Base-by-base conservation (phyloP, 345 rosid species). In the Salix suchowensis region DNA sequence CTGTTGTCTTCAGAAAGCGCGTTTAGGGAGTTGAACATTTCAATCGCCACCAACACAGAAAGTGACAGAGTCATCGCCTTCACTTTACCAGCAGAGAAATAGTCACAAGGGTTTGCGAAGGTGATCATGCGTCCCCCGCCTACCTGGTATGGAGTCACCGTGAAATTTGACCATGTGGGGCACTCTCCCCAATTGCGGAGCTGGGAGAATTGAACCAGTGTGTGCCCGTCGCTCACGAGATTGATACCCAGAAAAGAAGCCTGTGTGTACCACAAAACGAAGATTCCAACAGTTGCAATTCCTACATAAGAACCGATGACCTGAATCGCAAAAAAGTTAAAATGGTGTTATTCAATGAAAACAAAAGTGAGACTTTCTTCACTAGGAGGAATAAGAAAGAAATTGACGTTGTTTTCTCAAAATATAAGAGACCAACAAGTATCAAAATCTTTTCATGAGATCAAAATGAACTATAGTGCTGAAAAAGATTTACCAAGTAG, bases 291-390 rank as follows among this genome's bases (percentile, higher is more conserved):
- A 16, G 97, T 94, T 10, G 98, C 98, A n/a, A 92, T 80, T 77
- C 97, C 98, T 85, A 94, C 97, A 44, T 94, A 94, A 69, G 88
- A 84, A 82, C 97, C 97, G 36, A 94, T 87, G 69, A 92, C 91
- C 95, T 91, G 89, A 80, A 80, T 77, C 18, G 44, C 68, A 64
- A 34, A 79, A 15, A 65, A 65, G 78, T 23, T 37, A 18, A 26
- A 42, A 36, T 34, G 55, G 40, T 62, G 73, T 65, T 67, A 55
- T 48, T 32, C 44, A 16, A 37, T 10, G 34, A 40, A 39, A 12
- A 32, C 28, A 40, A 62, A 24, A 58, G 4, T 1, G 68, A 62
- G 10, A 19, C 14, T 10, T 54, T 30, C 42, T 34, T 54, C 48
- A 39, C 5, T n/a, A 13, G 23, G 40, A 12, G 50, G 5, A 13